Percentiles rank a stretch among this genome's conserved stretches.
These are phyloP conservation scores for Diversispora eburnea DNA, from an alignment of 192 early-diverging fungal species.

Conservation along the genomic window DNA sequence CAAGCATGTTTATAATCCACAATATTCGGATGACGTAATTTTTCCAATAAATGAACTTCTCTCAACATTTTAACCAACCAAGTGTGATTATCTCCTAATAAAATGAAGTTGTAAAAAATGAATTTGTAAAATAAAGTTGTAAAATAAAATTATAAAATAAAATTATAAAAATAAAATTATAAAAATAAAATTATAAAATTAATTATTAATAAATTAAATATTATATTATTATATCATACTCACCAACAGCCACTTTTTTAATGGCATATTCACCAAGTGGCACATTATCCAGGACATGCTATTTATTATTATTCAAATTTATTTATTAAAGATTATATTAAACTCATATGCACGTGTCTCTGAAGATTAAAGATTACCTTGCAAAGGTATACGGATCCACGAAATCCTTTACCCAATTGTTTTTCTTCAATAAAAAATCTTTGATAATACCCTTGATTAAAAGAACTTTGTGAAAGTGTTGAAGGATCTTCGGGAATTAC, in stretches of 20 bases:
- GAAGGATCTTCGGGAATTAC: not conserved
- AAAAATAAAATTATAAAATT: too few relatives aligned
- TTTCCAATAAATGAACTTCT: conserved; percentile 90
- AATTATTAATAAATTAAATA: too few relatives aligned
- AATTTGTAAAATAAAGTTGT: not conserved
- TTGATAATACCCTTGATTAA: conserved; percentile 95
- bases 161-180: too few relatives aligned
- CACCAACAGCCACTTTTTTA: conserved; percentile 90
- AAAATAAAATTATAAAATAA: not conserved
- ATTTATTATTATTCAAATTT: not conserved
- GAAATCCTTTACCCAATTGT: conserved; percentile 85
- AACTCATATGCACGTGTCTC: conserved; percentile 52
- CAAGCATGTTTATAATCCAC: conserved; percentile 95
- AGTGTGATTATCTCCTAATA: conserved; percentile 62
- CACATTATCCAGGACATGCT: conserved; percentile 67
- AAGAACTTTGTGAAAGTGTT: conserved; percentile 58
- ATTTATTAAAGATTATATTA: not conserved
- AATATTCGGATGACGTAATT: conserved; percentile 87
- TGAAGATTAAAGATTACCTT: conserved; percentile 54
- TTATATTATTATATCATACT: not conserved
- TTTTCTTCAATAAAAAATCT: conserved; percentile 85
- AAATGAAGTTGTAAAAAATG: not conserved
- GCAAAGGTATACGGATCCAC: conserved; percentile 88
- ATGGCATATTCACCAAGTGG: conserved; percentile 85
- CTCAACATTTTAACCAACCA: conserved; percentile 92